Evolutionary conservation across 1,139 yeast genomes (phyloP), one percentile per base, ranked within the genome.

Genomic region (Scheffersomyces parashehatae): DNA sequence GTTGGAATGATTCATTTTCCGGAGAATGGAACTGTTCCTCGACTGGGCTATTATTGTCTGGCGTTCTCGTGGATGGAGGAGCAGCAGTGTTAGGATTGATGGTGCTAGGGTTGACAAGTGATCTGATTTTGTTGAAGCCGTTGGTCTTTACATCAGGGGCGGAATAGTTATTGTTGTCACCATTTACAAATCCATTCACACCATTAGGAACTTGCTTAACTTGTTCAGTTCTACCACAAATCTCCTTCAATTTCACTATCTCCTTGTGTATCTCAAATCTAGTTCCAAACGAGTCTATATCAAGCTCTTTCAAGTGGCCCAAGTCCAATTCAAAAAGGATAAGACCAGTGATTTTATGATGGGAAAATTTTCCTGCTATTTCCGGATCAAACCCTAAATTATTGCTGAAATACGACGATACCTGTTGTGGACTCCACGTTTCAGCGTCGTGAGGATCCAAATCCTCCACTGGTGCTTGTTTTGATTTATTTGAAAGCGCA

Each of bases 271-370:
- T 81, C 64, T 91, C 97, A 66, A 90, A 93, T 48, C 99, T 75
- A 1, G 97, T 91, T 16, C 99, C 99, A 70, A 93, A 93, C 3
- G 96, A 88, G 43, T 83, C 78, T 42, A 93, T 93, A 50, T 91
- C 99, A 46, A 93, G 73, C 64, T 93, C 99, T 61, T 93, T 93
- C 57, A 93, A 75, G 57, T 88, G 88, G 1, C 89, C 79, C 52
- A 91, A 75, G 58, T 91, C 97, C 52, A 95, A 75, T 62, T 91
- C 96, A 44, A 93, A 73, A 40, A 93, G 68, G 41, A 93, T 91
- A 3, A 81, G 73, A 13, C 99, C 99, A 0, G 93, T 85, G 47
- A 93, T 89, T 56, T 90, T 88, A 66, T 93, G 99, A 52, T 84
- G 79, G 5, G 85, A 81, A 64, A 95, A 95, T 57, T 88, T 83